Evolutionary conservation across 2,329 filamentous ascomycete genomes (phyloP).

Genomic region (Plenodomus tracheiphilus): DNA sequence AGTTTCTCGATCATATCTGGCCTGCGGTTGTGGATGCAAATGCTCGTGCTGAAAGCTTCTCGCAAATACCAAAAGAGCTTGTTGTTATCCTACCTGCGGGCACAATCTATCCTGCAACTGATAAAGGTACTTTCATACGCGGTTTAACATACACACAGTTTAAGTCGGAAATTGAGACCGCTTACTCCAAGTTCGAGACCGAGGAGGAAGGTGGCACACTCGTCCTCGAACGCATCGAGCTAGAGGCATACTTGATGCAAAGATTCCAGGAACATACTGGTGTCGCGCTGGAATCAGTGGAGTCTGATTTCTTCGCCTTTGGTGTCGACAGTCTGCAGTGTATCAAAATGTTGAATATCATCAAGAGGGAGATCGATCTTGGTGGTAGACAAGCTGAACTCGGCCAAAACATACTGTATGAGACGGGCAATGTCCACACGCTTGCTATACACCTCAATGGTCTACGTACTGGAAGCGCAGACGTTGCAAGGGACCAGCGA

Average conservation of each 20-base stretch:
- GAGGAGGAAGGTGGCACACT: conserved; percentile 21
- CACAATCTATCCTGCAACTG: conserved; percentile 55
- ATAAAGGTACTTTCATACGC: conserved; percentile 62
- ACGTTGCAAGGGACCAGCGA: conserved; percentile 41
- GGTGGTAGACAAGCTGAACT: conserved; percentile 48
- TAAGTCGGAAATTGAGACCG: conserved; percentile 51
- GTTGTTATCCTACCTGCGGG: conserved; percentile 53
- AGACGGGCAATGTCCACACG: conserved; percentile 55
- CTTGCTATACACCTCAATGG: conserved; percentile 52
- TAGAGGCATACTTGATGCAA: conserved; percentile 35
- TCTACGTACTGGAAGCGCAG: conserved; percentile 45
- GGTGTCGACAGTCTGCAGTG: conserved; percentile 64
- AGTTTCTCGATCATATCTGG: conserved; percentile 55
- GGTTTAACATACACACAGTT: conserved; percentile 56
- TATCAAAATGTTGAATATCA: conserved; percentile 57
- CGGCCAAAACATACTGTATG: conserved; percentile 62
- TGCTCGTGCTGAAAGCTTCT: conserved; percentile 54
- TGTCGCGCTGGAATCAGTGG: conserved; percentile 27
- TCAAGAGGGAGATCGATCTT: conserved; percentile 57
- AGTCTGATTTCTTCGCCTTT: conserved; percentile 61
- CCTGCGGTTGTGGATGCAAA: conserved; percentile 58
- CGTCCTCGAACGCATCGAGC: conserved; percentile 31
- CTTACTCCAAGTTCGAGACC: conserved; percentile 44
- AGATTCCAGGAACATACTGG: conserved; percentile 23
- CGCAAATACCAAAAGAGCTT: conserved; percentile 57